Conservation (phyloP, 1,139 yeast genomes). For the Suhomyces bribrorum region DNA sequence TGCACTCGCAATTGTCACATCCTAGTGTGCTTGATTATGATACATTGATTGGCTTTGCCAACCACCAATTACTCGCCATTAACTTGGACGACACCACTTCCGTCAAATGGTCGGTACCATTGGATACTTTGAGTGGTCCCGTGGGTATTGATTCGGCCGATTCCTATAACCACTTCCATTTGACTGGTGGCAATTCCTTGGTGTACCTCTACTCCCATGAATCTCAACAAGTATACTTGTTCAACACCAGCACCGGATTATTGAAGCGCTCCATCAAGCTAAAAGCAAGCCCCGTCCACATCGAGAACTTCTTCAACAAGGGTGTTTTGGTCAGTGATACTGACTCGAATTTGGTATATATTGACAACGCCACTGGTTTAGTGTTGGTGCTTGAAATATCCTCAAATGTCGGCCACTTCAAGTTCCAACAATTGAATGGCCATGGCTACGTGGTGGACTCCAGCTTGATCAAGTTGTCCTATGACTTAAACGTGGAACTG, state of each 20-base stretch:
- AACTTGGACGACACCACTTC: slow-evolving; percentile 13
- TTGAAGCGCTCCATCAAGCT: slow-evolving; percentile 17
- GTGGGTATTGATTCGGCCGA: slow-evolving; percentile 10
- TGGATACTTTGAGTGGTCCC: slow-evolving; percentile 14
- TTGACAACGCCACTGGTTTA: slow-evolving; percentile 8
- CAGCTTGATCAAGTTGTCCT: slow-evolving; percentile 12
- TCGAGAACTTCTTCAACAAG: slow-evolving; percentile 18
- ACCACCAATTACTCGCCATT: slow-evolving; percentile 28
- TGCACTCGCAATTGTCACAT: slow-evolving; percentile 18
- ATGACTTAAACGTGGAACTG: slow-evolving; percentile 8
- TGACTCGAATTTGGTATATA: slow-evolving; percentile 15
- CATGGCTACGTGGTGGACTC: slow-evolving; percentile 16
- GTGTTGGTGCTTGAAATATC: background rate
- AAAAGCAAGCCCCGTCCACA: slow-evolving; percentile 15
- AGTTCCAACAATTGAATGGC: slow-evolving; percentile 16
- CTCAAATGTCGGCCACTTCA: background rate
- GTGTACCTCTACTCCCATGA: slow-evolving; percentile 19
- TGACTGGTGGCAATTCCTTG: slow-evolving; percentile 13
- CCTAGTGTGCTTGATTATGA: slow-evolving; percentile 20
- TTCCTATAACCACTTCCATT: slow-evolving; percentile 5
- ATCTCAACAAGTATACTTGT: slow-evolving; percentile 17
- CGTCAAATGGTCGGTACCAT: slow-evolving; percentile 22
- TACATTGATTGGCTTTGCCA: slow-evolving; percentile 31
- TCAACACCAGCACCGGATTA: slow-evolving; percentile 22
- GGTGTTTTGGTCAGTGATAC: slow-evolving; percentile 23